Percentiles rank a stretch among this genome's conserved stretches.
Conservation (phyloP, 192 early-diverging fungal species). For the Umbelopsis sp. region DNA sequence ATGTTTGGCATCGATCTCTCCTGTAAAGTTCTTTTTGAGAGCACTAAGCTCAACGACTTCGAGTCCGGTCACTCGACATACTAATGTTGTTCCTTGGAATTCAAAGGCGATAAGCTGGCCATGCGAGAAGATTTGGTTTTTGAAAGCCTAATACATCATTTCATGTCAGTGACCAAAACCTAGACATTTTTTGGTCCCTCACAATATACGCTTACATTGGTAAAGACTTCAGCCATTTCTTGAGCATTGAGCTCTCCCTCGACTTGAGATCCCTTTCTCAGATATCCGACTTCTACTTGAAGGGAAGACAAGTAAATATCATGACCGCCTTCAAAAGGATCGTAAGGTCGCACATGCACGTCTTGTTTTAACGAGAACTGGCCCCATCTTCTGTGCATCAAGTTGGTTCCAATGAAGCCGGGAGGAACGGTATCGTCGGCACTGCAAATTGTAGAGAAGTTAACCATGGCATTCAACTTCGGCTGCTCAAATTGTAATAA, state of each 20-base stretch:
- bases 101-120: slow-evolving; percentile 85
- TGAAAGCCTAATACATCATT: slow-evolving; percentile 54
- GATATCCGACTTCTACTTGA: slow-evolving; percentile 63
- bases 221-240: slow-evolving; percentile 68
- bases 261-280: slow-evolving; percentile 51
- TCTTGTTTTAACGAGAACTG: slow-evolving; percentile 64
- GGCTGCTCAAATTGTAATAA: not conserved
- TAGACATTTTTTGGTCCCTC: not conserved
- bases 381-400: slow-evolving; percentile 69
- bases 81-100: slow-evolving; percentile 74
- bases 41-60: slow-evolving; percentile 61
- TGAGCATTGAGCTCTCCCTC: slow-evolving; percentile 70
- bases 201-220: slow-evolving; percentile 39
- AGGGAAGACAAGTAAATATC: slow-evolving; percentile 49
- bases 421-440: slow-evolving; percentile 43
- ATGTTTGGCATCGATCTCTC: slow-evolving; percentile 30
- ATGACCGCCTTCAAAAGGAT: slow-evolving; percentile 51
- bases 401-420: slow-evolving; percentile 56
- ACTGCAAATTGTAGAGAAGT: slow-evolving; percentile 36
- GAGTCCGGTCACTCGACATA: slow-evolving; percentile 40
- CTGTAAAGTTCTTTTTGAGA: slow-evolving; percentile 46
- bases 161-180: not conserved
- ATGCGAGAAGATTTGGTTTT: slow-evolving; percentile 78
- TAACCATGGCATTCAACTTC: not conserved
- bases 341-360: slow-evolving; percentile 62